Base-by-base conservation (phyloP, 371 early-diverging fungal species). In the Rhizopus stolonifer region DNA sequence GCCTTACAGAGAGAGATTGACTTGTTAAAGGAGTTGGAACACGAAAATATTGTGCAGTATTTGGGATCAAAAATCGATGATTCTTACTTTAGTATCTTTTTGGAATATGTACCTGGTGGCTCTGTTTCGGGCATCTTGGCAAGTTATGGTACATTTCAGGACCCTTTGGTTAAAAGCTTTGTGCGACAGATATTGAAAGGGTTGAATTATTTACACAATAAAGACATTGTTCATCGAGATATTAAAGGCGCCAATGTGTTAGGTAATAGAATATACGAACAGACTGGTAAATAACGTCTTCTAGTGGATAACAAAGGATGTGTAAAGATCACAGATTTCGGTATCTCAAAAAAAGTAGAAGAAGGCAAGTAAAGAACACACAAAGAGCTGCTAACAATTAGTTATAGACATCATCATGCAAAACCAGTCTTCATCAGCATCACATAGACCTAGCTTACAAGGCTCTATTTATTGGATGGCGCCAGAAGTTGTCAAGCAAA, bases 241-340 rank as follows among this genome's bases (percentile, higher is more conserved):
- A 94, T 97, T 61, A 97, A 97, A 65, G 95, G 95, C n/a, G 94
- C 91, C 47, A 97, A 97, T 60, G 90, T 96, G 48, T 61, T 92
- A 55, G 77, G 77, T 76, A 60, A 61, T 42, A 31, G 3, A 10
- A 21, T 15, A 17, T 23, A 22, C 17, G 13, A 39, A 19, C 9
- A 26, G 14, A 7, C 18, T 15, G 17, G 8, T 21, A 10, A 42
- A 48, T 21, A 36, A 23, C 31, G 58, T 33, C 14, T 46, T 43
- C 14, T 52, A 47, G 89, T 99, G 9, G 96, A 96, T 71, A 86
- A 88, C 59, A 84, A 91, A 47, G 96, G 96, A 14, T 79, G 84
- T 32, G 91, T 94, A 43, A 99, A 98, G 77, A 98, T 99, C 29
- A 89, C 96, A 2, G 99, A 99, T 70, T 99, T 99, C 85, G 99